Conservation (phyloP, 164 flowering plant genomes). For the Platanus orientalis region DNA sequence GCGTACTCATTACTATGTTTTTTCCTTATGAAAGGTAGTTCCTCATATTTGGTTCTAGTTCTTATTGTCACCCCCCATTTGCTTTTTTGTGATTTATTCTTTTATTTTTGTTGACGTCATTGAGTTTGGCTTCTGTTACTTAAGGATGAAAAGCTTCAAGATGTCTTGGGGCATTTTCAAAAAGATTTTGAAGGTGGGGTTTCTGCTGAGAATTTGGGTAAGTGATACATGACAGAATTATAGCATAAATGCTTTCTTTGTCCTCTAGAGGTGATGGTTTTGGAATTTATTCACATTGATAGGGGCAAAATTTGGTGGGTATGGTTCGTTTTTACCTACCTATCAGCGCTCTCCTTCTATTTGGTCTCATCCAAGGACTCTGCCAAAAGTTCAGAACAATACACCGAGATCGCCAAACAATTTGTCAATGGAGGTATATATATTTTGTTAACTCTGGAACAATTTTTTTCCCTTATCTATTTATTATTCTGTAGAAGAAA, state of each 20-base stretch:
- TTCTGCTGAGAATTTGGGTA: slow-evolving; percentile 39
- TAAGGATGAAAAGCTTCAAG: slow-evolving; percentile 56
- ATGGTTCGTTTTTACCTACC: slow-evolving; percentile 84
- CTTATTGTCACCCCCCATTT: not conserved
- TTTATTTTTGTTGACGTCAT: not conserved
- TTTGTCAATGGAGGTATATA: slow-evolving; percentile 55
- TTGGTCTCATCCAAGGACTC: slow-evolving; percentile 45
- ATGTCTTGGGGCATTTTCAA: slow-evolving; percentile 58
- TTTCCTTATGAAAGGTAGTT: not conserved
- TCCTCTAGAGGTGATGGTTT: not conserved
- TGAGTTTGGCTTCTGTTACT: slow-evolving; percentile 11
- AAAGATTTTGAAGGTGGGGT: slow-evolving; percentile 65
- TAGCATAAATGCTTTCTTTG: slow-evolving; percentile 4
- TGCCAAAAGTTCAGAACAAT: slow-evolving; percentile 26
- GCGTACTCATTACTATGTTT: not conserved
- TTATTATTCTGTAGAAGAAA: slow-evolving; percentile 8
- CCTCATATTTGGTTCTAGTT: not conserved
- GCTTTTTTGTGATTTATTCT: not conserved
- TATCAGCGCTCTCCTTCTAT: slow-evolving; percentile 49
- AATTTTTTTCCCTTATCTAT: slow-evolving; percentile 1
- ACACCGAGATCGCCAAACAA: slow-evolving; percentile 33
- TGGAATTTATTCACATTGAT: slow-evolving; percentile 13
- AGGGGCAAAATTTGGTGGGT: slow-evolving; percentile 83
- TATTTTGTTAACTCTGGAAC: slow-evolving; percentile 5
- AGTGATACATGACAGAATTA: slow-evolving; percentile 3